These are phyloP conservation scores for Aegilops longissima DNA, from an alignment of 176 grass and related monocot genomes.

Conservation along the genomic window DNA sequence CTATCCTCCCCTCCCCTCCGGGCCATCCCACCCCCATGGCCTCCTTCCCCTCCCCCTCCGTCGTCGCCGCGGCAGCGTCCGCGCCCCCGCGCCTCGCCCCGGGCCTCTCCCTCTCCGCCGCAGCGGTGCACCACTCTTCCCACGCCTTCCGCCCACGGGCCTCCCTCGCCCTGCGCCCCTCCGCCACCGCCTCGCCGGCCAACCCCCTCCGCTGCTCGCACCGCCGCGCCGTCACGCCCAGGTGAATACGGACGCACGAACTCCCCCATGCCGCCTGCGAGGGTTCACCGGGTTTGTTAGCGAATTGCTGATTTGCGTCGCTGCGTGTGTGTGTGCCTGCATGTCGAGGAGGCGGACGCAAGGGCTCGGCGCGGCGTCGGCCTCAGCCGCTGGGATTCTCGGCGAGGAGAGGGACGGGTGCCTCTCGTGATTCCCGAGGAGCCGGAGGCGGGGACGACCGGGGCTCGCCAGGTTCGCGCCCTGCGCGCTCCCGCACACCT, in stretches of 20 bases:
- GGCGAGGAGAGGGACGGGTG: conserved; percentile 34
- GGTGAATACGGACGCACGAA: neutral
- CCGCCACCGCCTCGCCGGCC: conserved; percentile 1
- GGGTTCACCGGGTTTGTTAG: neutral
- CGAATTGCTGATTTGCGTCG: conserved; percentile 19
- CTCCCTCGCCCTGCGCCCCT: neutral
- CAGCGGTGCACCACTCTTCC: conserved; percentile 15
- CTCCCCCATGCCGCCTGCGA: too few species aligned
- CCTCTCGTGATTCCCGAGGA: conserved; percentile 49
- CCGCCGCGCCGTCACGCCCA: conserved; percentile 27
- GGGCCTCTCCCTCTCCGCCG: conserved; percentile 30
- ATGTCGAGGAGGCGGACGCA: conserved; percentile 38
- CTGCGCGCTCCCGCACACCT: conserved; percentile 49
- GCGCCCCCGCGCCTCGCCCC: conserved; percentile 39
- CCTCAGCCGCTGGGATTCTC: neutral
- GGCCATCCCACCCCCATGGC: conserved; percentile 40
- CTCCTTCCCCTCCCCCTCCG: conserved; percentile 38
- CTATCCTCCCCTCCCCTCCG: conserved; percentile 27
- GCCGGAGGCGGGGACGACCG: conserved; percentile 27
- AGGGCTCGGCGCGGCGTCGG: neutral
- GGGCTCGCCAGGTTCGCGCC: conserved; percentile 42
- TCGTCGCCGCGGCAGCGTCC: conserved; percentile 29
- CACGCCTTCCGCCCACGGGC: conserved; percentile 11
- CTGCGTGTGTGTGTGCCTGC: neutral
- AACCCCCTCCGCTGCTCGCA: conserved; percentile 40